Evolutionary conservation across 495 filamentous ascomycete genomes (phyloP), one percentile per base, ranked within the genome.

Genomic region (Platismatia glauca): DNA sequence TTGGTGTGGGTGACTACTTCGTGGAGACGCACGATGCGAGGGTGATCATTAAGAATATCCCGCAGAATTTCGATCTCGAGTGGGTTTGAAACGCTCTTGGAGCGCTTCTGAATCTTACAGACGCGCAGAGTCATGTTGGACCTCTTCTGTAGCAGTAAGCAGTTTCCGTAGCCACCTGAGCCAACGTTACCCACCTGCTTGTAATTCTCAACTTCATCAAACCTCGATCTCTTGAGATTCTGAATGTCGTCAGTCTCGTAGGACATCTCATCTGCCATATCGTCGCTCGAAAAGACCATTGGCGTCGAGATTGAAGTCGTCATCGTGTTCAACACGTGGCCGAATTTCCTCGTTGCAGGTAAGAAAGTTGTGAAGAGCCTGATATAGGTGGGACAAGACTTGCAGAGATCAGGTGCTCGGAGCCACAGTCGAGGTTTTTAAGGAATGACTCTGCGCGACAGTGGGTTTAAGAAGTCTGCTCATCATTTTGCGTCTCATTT

Each of bases 1-100:
- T 20, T 22, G n/a, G 58, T 27, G 15, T 59, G 60, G 5, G 44
- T 39, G 7, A 61, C 18, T 1, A 34, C 46, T 16, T 58, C 39
- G 16, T 57, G 29, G 16, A 64, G 58, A 61, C 55, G 39, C 0
- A 63, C 22, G 38, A 66, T 66, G 7, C 64, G 60, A 31, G 63
- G 60, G 48, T 66, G 58, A 9, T 48, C 22, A 18, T 55, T 22
- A 6, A 66, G 59, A n/a, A 62, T 33, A 43, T 63, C 55, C 33
- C 55, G 48, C 34, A 66, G 44, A 11, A 66, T 44, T 24, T 50
- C 39, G n/a, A 34, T 44, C 57, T 64, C 63, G 33, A 63, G 55
- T 20, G 61, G 61, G 16, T 55, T 20, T 24, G 24, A 37, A 16
- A 55, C 22, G 50, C 41, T 43, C 35, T 61, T 29, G 12, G 29